Conservation (phyloP, 495 filamentous ascomycete species). For the Penicillium macrosclerotiorum region DNA sequence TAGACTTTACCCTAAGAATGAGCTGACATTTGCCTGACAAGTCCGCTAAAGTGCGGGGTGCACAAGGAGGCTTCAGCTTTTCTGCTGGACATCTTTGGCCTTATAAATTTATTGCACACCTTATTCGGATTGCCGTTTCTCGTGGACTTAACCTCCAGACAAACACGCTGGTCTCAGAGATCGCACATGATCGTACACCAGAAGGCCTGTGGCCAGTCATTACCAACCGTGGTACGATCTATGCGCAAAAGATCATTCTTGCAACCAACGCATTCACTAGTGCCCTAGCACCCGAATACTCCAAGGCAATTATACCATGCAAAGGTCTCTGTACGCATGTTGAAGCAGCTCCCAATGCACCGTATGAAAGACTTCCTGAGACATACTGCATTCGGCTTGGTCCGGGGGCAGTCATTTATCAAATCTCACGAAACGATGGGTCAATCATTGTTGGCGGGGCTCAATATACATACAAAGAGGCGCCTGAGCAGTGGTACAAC, state of each 20-base stretch:
- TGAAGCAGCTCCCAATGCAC: conserved; percentile 51
- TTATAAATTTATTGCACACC: conserved; percentile 62
- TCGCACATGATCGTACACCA: conserved; percentile 20
- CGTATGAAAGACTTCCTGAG: conserved; percentile 22
- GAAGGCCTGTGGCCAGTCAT: conserved; percentile 34
- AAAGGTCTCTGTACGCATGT: conserved; percentile 61
- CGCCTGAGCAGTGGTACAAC: conserved; percentile 56
- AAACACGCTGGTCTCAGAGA: conserved; percentile 50
- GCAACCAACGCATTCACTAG: conserved; percentile 75
- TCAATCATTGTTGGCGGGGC: conserved; percentile 69
- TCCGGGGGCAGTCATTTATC: conserved; percentile 44
- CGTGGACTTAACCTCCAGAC: conserved; percentile 57
- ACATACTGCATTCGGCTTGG: conserved; percentile 27
- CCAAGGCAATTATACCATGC: conserved; percentile 58
- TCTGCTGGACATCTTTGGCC: conserved; percentile 61
- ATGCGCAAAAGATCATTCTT: conserved; percentile 55
- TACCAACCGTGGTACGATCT: conserved; percentile 55
- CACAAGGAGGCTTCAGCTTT: conserved; percentile 33
- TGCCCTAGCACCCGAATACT: conserved; percentile 53
- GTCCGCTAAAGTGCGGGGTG: conserved; percentile 33
- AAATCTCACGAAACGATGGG: conserved; percentile 67
- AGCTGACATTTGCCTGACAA: conserved; percentile 8
- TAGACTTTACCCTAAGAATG: background rate
- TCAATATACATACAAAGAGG: conserved; percentile 45
- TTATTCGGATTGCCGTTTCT: conserved; percentile 42